These are phyloP conservation scores for Mycena sp. DNA, from an alignment of 1,284 basidiomycete genomes.

Conservation along the genomic window DNA sequence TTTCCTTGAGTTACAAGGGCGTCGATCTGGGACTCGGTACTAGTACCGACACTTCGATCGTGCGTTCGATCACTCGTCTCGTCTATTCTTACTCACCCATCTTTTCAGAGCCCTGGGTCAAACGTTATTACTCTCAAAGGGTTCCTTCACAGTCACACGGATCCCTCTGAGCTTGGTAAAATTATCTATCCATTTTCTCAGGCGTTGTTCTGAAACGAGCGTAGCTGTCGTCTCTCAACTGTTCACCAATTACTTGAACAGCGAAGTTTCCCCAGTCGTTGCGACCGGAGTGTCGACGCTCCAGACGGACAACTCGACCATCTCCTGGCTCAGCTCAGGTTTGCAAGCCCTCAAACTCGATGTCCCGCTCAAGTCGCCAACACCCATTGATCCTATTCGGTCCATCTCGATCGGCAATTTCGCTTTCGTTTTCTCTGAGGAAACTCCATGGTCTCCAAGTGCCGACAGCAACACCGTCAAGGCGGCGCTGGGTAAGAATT, in stretches of 20 bases:
- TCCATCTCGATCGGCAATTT: constrained; percentile 73
- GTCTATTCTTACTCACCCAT: neutral
- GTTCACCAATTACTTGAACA: constrained; percentile 82
- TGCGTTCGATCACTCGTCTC: constrained; percentile 39
- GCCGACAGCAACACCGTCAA: constrained; percentile 67
- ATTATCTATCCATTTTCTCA: neutral
- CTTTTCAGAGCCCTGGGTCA: constrained; percentile 56
- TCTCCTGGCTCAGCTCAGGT: constrained; percentile 77
- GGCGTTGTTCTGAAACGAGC: neutral
- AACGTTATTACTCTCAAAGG: constrained; percentile 75
- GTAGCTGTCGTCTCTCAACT: constrained; percentile 63
- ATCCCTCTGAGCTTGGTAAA: constrained; percentile 52
- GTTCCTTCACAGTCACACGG: constrained; percentile 64
- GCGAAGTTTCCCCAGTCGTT: constrained; percentile 64
- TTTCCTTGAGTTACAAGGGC: constrained; percentile 69
- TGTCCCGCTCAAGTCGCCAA: constrained; percentile 69
- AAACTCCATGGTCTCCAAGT: constrained; percentile 68
- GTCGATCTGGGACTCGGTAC: constrained; percentile 70
- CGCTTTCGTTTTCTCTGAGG: constrained; percentile 64
- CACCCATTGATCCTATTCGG: constrained; percentile 72
- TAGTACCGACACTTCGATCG: constrained; percentile 60
- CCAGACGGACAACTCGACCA: constrained; percentile 62
- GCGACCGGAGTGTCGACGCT: constrained; percentile 68
- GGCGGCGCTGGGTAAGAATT: constrained; percentile 61
- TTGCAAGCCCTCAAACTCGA: constrained; percentile 64